Conservation (phyloP, 1,139 yeast species). For the Suhomyces chickasaworum region DNA sequence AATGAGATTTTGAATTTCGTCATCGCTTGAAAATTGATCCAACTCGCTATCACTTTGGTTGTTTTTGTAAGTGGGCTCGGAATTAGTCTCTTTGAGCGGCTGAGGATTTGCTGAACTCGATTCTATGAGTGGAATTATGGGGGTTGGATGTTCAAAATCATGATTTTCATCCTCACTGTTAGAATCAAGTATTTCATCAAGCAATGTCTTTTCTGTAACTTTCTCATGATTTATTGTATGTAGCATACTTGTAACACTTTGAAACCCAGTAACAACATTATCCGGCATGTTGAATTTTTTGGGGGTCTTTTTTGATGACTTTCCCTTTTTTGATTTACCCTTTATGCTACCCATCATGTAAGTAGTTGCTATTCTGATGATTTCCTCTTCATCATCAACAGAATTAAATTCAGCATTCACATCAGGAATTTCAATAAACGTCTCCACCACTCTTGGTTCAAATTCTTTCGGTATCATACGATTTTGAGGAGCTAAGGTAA, state of each 20-base stretch:
- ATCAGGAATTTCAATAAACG: conserved; percentile 64
- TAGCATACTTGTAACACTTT: conserved; percentile 52
- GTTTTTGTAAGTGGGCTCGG: too few relatives aligned
- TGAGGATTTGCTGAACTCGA: background rate
- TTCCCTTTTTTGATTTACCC: conserved; percentile 25
- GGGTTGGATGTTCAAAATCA: background rate
- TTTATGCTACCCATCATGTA: conserved; percentile 35
- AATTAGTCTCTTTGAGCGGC: background rate
- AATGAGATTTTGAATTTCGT: conserved; percentile 5
- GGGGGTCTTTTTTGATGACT: conserved; percentile 19
- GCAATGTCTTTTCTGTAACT: conserved; percentile 17
- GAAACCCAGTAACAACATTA: conserved; percentile 70
- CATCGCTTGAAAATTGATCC: conserved; percentile 11
- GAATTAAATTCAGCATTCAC: conserved; percentile 60
- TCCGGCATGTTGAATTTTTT: conserved; percentile 76
- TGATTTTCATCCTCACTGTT: conserved; percentile 14
- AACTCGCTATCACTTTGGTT: conserved; percentile 1
- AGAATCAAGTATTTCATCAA: conserved; percentile 29
- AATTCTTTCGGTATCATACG: conserved; percentile 64
- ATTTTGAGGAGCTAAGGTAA: conserved; percentile 51
- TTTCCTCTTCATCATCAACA: conserved; percentile 67
- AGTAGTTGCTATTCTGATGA: conserved; percentile 61
- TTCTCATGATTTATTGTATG: conserved; percentile 8
- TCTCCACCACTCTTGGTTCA: conserved; percentile 58
- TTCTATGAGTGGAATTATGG: background rate